Evolutionary conservation across 2,329 filamentous ascomycete species (phyloP), one percentile per base, ranked within the genome.

Genomic region (Cytospora mali): DNA sequence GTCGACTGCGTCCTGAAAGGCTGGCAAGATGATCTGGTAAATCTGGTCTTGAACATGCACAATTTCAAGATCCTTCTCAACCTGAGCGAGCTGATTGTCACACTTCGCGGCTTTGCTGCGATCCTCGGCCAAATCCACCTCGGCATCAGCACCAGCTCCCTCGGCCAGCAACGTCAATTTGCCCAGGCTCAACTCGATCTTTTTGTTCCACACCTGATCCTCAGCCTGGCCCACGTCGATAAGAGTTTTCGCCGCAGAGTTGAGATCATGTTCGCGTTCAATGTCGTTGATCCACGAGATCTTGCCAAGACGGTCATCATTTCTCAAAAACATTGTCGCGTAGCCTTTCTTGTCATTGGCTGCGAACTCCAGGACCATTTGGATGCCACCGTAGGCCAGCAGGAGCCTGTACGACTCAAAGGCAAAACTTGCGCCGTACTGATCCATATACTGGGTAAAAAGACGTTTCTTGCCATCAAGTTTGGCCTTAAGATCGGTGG

Each of bases 221-320:
- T 97, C 93, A 55, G 83, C 81, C 23, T 88, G 78, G 0, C 91
- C 93, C 23, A 93, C 81, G 9, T 85, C 79, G 50, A 90, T 79
- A 53, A 99, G 81, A 0, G 88, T 89, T 49, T 86, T 78, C 6
- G 89, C 88, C 13, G 94, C 93, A 61, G 86, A 84, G 14, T 85
- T 80, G 66, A 92, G 92, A 69, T 97, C 87, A 63, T 87, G 82
- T 72, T 95, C 91, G 27, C 85, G 83, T 64, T 88, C 82, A 9
- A 98, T 84, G 72, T 98, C 93, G 73, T 99, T 96, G 77, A 99
- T 96, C 95, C 95, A 99, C 55, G 89, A 88, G 51, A 99, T 82
- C 69, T 92, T 92, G 29, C 89, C 88, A 66, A 92, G 86, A 66
- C 88, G 83, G 0, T 87, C 84, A 66, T 88, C 85, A 61, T 85